Conservation (phyloP, 2,329 filamentous ascomycete species). For the Fusarium ambrosium region DNA sequence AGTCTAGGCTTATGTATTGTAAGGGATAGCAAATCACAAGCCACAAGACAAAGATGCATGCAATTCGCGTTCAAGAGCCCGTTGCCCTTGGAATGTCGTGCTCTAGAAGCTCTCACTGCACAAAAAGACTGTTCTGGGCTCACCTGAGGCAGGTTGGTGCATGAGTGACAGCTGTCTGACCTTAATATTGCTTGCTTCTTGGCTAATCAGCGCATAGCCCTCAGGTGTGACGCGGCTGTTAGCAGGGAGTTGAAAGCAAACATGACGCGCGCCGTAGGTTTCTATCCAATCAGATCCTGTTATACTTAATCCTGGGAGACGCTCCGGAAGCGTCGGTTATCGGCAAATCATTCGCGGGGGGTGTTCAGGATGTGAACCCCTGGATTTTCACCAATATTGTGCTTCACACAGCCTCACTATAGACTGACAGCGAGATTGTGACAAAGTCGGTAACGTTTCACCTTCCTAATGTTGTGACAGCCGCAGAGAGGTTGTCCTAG, state of each 20-base stretch:
- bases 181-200: not conserved
- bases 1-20: not conserved
- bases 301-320: not conserved
- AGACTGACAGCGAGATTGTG: not conserved
- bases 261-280: not conserved
- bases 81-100: not conserved
- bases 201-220: conserved; percentile 2
- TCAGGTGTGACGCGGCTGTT: not conserved
- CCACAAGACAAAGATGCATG: not conserved
- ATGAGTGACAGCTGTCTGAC: not conserved
- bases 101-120: not conserved
- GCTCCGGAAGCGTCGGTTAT: not conserved
- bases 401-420: not conserved
- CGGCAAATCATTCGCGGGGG: not conserved
- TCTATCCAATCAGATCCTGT: not conserved
- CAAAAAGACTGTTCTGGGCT: not conserved
- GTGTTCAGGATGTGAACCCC: not conserved
- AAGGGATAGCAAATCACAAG: not conserved
- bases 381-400: not conserved
- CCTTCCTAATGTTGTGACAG: not conserved
- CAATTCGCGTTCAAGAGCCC: not conserved
- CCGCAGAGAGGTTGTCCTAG: not conserved
- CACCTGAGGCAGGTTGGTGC: not conserved
- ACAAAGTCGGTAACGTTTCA: not conserved
- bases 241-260: not conserved